Evolutionary conservation across 257 asterid genomes (phyloP).

Genomic region (Haberlea rhodopensis): DNA sequence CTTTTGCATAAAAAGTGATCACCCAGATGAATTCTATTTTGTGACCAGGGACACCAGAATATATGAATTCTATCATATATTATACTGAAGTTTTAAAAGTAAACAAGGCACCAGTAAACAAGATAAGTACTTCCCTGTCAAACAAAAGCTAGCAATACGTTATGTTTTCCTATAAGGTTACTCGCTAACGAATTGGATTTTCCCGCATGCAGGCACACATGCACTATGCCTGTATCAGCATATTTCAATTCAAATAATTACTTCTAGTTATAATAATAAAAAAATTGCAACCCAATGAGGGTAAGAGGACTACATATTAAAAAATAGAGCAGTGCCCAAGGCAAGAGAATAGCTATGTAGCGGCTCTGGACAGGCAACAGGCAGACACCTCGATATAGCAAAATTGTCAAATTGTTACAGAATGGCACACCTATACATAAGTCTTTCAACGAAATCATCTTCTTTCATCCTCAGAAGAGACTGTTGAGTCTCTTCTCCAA

Average conservation of each 20-base stretch:
- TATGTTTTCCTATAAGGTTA: not conserved
- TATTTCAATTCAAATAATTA: not conserved
- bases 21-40: not conserved
- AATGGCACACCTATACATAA: slow-evolving; percentile 75
- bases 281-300: not conserved
- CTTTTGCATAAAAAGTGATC: slow-evolving; percentile 11
- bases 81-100: not conserved
- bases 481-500: slow-evolving; percentile 90
- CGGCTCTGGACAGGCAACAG: not conserved
- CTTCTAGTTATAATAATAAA: not conserved
- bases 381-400: not conserved
- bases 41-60: not conserved
- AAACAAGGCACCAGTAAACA: not conserved
- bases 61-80: not conserved
- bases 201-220: no score
- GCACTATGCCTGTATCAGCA: not conserved
- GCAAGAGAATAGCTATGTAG: not conserved
- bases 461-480: slow-evolving; percentile 97
- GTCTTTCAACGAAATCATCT: slow-evolving; percentile 95
- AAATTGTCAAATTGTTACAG: no score
- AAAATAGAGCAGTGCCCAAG: no score
- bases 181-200: not conserved
- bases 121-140: not conserved
- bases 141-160: not conserved
- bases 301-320: not conserved